phyloP scores from a whole-genome alignment of 2,329 filamentous ascomycete species.

The Trichoderma sp. region DNA sequence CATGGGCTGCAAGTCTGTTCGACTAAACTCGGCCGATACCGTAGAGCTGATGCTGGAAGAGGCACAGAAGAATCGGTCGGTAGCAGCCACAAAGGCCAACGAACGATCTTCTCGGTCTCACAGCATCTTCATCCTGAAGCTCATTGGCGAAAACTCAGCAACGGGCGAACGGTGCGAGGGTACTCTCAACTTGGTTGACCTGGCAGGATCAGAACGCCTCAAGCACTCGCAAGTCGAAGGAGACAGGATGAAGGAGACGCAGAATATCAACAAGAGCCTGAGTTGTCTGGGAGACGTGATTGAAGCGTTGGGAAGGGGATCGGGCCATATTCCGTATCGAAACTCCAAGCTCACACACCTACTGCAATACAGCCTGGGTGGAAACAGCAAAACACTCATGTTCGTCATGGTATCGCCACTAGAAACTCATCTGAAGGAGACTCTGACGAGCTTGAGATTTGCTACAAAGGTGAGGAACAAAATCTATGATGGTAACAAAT shows the following conservation, averaged over 20 bases:
- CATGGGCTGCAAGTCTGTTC: constrained; percentile 74
- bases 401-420: constrained; percentile 97
- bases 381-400: constrained; percentile 98
- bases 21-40: constrained; percentile 74
- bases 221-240: constrained; percentile 86
- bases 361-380: constrained; percentile 89
- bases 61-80: constrained; percentile 83
- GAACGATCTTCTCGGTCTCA: constrained; percentile 92
- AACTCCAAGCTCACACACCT: constrained; percentile 98
- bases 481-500: constrained; percentile 29
- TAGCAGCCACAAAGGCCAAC: constrained; percentile 97
- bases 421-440: constrained; percentile 88
- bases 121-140: constrained; percentile 92
- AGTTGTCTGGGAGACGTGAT: constrained; percentile 94
- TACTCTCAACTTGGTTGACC: constrained; percentile 91
- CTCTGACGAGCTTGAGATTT: constrained; percentile 91
- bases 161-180: constrained; percentile 87
- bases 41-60: constrained; percentile 78
- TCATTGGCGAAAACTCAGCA: constrained; percentile 66
- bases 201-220: constrained; percentile 89
- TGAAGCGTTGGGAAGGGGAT: constrained; percentile 82
- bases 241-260: constrained; percentile 87
- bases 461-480: constrained; percentile 74
- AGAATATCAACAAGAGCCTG: constrained; percentile 95
- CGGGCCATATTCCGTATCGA: constrained; percentile 85